Base-by-base conservation (phyloP, 2,329 filamentous ascomycete genomes). In the Podosphaera aphanis region DNA sequence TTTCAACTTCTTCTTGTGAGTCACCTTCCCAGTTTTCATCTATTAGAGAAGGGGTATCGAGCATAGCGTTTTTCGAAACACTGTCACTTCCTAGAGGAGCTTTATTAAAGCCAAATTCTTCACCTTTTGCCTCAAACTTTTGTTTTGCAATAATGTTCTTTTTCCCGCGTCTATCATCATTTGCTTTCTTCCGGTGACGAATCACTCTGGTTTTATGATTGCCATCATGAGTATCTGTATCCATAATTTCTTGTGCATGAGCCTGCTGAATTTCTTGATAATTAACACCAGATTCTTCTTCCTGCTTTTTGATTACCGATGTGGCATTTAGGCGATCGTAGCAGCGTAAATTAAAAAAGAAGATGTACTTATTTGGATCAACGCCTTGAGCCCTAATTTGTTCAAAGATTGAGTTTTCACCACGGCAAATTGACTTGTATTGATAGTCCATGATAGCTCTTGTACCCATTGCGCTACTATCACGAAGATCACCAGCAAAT, bases 401-500 rank as follows among this genome's bases (percentile, higher is more conserved):
- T 35, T 74, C 84, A 54, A 81, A 90, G 45, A 98, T 95, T 3
- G 84, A 93, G 58, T 95, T 69, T 51, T 92, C 79, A 5, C 90
- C 90, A 39, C 90, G 79, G 57, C 80, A 83, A 52, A 98, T 93
- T 0, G 84, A 93, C 63, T 92, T 93, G 68, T 90, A 98, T 59
- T 95, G 90, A 57, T 93, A 95, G 59, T 95, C 86, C 57, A 98
- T 95, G 56, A 95, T 98, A 10, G 86, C 88, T 43, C 84, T 66
- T 0, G 88, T 95, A 8, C 88, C 88, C 1, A 74, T 74, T 0
- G 88, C 88, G 18, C 81, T 84, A 54, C 83, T 77, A 11, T 85
- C 76, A 47, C 86, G 69, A 25, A 98, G 68, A 57, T 95, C 88
- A 40, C 88, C 88, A 0, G 88, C 86, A 55, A 98, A 98, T 0